phyloP scores from a whole-genome alignment of 106 monocot genomes.

The Acanthochlamys bracteata region DNA sequence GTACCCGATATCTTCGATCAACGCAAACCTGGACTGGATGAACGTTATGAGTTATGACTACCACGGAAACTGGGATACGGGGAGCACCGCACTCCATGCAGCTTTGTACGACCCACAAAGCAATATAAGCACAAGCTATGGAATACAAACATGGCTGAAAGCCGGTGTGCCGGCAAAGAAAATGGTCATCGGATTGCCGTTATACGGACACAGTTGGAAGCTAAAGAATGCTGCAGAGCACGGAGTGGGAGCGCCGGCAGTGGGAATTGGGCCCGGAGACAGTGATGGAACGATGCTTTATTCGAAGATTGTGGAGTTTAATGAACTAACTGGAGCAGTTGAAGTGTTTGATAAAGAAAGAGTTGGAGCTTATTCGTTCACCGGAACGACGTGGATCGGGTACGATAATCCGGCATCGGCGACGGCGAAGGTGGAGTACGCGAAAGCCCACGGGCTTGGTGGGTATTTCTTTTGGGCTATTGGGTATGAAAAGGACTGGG shows the following conservation, averaged over 20 bases:
- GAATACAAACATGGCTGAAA: conserved; percentile 20
- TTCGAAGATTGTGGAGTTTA: conserved; percentile 12
- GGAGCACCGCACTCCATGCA: conserved; percentile 23
- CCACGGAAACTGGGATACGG: conserved; percentile 29
- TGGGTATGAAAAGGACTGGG: conserved; percentile 6
- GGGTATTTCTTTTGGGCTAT: conserved; percentile 18
- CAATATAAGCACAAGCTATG: conserved; percentile 32
- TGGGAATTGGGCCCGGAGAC: conserved; percentile 21
- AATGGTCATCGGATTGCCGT: too few relatives aligned
- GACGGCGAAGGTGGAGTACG: conserved; percentile 4
- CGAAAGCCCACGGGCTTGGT: not conserved
- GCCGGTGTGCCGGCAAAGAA: conserved; percentile 24
- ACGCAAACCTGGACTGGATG: conserved; percentile 17
- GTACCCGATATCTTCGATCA: conserved; percentile 21
- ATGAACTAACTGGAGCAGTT: not conserved
- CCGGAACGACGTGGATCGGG: conserved; percentile 4
- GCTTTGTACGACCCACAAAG: conserved; percentile 21
- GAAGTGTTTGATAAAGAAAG: conserved; percentile 12
- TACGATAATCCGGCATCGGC: conserved; percentile 1
- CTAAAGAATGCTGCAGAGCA: conserved; percentile 20
- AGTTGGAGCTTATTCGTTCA: not conserved
- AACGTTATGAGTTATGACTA: conserved; percentile 38
- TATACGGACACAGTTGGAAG: conserved; percentile 31
- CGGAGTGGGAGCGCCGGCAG: conserved; percentile 27
- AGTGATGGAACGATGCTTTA: conserved; percentile 13